Conservation (phyloP, 805 yeast species). For the Saccharomycopsis oosterbeekiorum region DNA sequence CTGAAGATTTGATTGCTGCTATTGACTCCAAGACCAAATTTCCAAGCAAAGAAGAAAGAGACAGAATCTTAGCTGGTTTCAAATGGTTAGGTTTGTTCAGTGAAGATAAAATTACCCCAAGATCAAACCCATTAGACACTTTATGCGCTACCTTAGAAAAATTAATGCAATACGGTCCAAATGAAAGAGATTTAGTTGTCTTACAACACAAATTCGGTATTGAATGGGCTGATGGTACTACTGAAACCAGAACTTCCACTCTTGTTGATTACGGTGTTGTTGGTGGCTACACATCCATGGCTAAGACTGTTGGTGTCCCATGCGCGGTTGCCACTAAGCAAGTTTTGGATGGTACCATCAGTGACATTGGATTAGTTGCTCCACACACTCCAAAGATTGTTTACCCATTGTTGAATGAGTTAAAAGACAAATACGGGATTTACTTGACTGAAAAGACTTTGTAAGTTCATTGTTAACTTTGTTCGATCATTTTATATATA, state of each 20-base stretch:
- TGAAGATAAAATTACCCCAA: conserved; percentile 64
- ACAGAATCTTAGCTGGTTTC: conserved; percentile 79
- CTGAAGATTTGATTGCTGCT: conserved; percentile 64
- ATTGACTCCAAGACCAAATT: conserved; percentile 72
- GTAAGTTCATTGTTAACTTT: background rate
- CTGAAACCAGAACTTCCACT: conserved; percentile 91
- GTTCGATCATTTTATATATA: background rate
- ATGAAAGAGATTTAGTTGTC: conserved; percentile 90
- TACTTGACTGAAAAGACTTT: conserved; percentile 78
- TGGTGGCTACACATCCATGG: conserved; percentile 96
- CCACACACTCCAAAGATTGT: conserved; percentile 88
- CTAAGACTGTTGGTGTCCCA: conserved; percentile 96
- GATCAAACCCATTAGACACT: conserved; percentile 92
- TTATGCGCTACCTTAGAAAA: conserved; percentile 93
- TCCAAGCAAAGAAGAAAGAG: conserved; percentile 73
- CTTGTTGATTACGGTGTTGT: conserved; percentile 88
- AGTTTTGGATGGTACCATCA: conserved; percentile 71
- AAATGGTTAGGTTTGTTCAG: conserved; percentile 92
- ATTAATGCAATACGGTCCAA: conserved; percentile 90
- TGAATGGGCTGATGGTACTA: conserved; percentile 88
- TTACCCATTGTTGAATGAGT: conserved; percentile 81
- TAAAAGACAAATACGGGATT: conserved; percentile 84
- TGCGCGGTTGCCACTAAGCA: conserved; percentile 91
- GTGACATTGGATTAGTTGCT: conserved; percentile 78
- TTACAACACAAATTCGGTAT: conserved; percentile 97